Evolutionary conservation across 2,329 filamentous ascomycete species (phyloP).

Genomic region (Paracorniculantispora psalliotae): DNA sequence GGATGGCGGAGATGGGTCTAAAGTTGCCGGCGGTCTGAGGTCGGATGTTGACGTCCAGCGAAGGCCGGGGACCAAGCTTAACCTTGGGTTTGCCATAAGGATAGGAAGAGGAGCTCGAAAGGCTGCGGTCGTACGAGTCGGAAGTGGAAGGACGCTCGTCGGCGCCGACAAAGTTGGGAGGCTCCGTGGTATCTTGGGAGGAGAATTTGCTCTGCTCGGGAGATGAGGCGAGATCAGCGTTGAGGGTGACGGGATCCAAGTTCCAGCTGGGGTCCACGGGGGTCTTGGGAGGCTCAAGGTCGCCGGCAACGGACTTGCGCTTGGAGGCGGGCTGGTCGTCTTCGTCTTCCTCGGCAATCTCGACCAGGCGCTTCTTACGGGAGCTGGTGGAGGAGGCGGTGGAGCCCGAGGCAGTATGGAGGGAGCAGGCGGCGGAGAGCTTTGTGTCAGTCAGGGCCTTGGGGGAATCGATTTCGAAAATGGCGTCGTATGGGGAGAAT

Average conservation of each 20-base stretch:
- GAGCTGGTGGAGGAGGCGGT: conserved; percentile 82
- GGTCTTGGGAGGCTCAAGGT: conserved; percentile 30
- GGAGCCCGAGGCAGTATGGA: conserved; percentile 83
- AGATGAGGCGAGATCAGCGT: conserved; percentile 46
- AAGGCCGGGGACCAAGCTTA: conserved; percentile 82
- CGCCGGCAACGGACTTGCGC: conserved; percentile 51
- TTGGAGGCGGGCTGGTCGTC: conserved; percentile 61
- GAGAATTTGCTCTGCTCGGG: conserved; percentile 47
- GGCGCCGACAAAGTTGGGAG: conserved; percentile 47
- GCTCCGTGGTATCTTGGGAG: conserved; percentile 40
- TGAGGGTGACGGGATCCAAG: conserved; percentile 41
- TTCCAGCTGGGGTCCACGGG: conserved; percentile 22
- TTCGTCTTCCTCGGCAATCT: conserved; percentile 90
- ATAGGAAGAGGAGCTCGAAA: conserved; percentile 44
- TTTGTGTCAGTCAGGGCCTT: conserved; percentile 83
- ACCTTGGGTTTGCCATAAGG: conserved; percentile 68
- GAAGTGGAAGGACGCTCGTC: conserved; percentile 40
- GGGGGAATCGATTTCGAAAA: conserved; percentile 68
- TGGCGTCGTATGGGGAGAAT: conserved; percentile 82
- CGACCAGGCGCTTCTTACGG: conserved; percentile 70
- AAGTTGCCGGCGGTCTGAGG: conserved; percentile 58
- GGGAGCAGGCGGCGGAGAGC: conserved; percentile 79
- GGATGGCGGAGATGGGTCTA: conserved; percentile 72
- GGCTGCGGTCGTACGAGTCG: conserved; percentile 36
- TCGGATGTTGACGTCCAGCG: conserved; percentile 57